Percentiles rank a stretch among this genome's conserved stretches.
phyloP scores from a whole-genome alignment of 768 basidiomycete species.

The Xerocomus potaroensis region DNA sequence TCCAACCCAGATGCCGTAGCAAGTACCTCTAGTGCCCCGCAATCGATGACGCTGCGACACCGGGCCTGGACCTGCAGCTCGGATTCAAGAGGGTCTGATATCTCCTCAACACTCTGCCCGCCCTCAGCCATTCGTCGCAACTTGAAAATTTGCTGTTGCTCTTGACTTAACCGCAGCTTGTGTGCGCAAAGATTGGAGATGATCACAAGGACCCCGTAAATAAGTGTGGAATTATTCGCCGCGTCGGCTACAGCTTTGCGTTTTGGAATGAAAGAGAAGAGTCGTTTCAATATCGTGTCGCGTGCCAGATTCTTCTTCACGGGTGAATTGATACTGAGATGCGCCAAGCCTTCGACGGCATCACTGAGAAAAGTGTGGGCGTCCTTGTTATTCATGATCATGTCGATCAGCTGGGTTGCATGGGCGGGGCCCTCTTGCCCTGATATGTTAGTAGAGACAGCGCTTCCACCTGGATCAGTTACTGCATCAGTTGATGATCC shows the following conservation, averaged over 20 bases:
- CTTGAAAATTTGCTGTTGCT: slow-evolving; percentile 79
- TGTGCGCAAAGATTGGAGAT: slow-evolving; percentile 71
- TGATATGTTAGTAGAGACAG: slow-evolving; percentile 5
- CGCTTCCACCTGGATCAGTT: slow-evolving; percentile 11
- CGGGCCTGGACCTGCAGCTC: slow-evolving; percentile 62
- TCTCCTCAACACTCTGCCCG: slow-evolving; percentile 29
- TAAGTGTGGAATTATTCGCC: slow-evolving; percentile 45
- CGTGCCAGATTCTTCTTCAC: slow-evolving; percentile 62
- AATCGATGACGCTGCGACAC: slow-evolving; percentile 51
- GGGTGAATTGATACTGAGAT: slow-evolving; percentile 60
- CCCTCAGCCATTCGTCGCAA: slow-evolving; percentile 68
- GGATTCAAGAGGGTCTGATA: slow-evolving; percentile 48
- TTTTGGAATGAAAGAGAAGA: slow-evolving; percentile 55
- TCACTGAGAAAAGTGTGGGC: slow-evolving; percentile 48
- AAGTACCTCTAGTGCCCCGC: slow-evolving; percentile 64
- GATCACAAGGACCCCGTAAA: slow-evolving; percentile 77
- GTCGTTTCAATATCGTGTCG: slow-evolving; percentile 51
- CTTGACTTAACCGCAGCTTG: slow-evolving; percentile 67
- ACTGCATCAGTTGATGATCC: slow-evolving; percentile 45
- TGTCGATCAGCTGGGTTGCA: slow-evolving; percentile 51
- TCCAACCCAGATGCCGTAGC: slow-evolving; percentile 54
- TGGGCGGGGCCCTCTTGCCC: slow-evolving; percentile 40
- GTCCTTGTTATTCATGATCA: slow-evolving; percentile 40
- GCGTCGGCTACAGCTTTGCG: slow-evolving; percentile 35
- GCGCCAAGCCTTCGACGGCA: slow-evolving; percentile 82